Evolutionary conservation across 2,329 filamentous ascomycete genomes (phyloP).

Genomic region (Trichophyton mentagrophytes): DNA sequence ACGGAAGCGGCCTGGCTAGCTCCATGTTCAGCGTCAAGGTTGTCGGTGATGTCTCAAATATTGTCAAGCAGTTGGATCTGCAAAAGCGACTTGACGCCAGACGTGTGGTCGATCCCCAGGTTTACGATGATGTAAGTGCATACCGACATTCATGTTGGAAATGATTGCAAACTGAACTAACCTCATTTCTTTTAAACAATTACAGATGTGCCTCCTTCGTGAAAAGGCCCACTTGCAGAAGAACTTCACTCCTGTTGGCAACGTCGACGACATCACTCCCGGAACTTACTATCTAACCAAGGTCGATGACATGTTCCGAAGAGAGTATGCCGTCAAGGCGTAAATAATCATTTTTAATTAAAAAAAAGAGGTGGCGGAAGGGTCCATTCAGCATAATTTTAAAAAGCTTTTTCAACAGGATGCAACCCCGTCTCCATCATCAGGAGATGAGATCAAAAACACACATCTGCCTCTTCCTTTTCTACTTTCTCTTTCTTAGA

Average conservation of each 20-base stretch:
- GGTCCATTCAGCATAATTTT: too few relatives aligned
- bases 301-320: slow-evolving; percentile 77
- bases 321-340: slow-evolving; percentile 61
- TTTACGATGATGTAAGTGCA: slow-evolving; percentile 57
- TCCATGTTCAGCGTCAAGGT: slow-evolving; percentile 57
- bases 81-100: slow-evolving; percentile 54
- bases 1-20: slow-evolving; percentile 63
- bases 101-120: slow-evolving; percentile 53
- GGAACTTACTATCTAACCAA: slow-evolving; percentile 68
- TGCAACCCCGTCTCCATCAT: not conserved
- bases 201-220: slow-evolving; percentile 63
- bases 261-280: slow-evolving; percentile 48
- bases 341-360: slow-evolving; percentile 12
- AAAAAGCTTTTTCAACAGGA: not conserved
- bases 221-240: slow-evolving; percentile 77
- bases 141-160: not conserved
- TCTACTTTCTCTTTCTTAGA: not conserved
- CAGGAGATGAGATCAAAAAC: not conserved
- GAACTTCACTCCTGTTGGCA: slow-evolving; percentile 58
- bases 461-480: not conserved
- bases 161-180: not conserved
- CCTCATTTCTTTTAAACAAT: not conserved
- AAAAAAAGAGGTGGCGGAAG: too few relatives aligned
- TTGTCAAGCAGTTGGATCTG: slow-evolving; percentile 57
- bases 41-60: slow-evolving; percentile 54